Evolutionary conservation across 208 protist genomes (phyloP).

Genomic region (Trypanosoma melophagium): DNA sequence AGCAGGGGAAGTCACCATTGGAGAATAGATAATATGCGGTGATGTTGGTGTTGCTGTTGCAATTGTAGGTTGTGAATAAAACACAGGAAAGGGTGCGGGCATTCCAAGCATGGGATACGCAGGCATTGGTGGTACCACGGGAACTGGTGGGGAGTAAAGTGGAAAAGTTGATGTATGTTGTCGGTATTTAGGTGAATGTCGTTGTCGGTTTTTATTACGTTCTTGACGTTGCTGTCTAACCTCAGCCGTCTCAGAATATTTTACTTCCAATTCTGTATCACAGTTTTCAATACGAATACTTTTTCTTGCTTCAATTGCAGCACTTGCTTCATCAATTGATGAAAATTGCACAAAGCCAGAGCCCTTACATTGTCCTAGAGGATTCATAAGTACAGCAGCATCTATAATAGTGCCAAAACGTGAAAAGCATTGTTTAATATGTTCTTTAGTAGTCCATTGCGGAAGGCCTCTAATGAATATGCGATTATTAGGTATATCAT

Average conservation of each 20-base stretch:
- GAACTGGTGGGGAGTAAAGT: conserved; percentile 25
- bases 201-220: conserved; percentile 81
- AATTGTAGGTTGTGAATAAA: conserved; percentile 38
- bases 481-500: conserved; percentile 84
- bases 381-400: conserved; percentile 81
- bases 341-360: conserved; percentile 89
- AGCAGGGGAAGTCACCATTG: conserved; percentile 24
- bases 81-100: conserved; percentile 50
- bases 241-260: conserved; percentile 82
- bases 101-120: conserved; percentile 38
- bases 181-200: conserved; percentile 69
- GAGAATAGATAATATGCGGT: conserved; percentile 27
- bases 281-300: conserved; percentile 74
- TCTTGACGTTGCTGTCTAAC: conserved; percentile 87
- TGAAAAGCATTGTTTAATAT: conserved; percentile 68
- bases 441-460: conserved; percentile 86
- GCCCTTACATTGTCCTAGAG: conserved; percentile 89
- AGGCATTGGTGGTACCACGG: conserved; percentile 59
- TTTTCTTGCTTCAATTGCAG: conserved; percentile 52
- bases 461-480: conserved; percentile 86
- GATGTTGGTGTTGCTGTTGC: conserved; percentile 15
- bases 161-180: conserved; percentile 31
- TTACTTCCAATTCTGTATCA: conserved; percentile 71
- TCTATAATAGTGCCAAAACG: conserved; percentile 67
- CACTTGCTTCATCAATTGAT: conserved; percentile 61